Conservation (phyloP, 805 yeast species). For the Lachancea dasiensis region DNA sequence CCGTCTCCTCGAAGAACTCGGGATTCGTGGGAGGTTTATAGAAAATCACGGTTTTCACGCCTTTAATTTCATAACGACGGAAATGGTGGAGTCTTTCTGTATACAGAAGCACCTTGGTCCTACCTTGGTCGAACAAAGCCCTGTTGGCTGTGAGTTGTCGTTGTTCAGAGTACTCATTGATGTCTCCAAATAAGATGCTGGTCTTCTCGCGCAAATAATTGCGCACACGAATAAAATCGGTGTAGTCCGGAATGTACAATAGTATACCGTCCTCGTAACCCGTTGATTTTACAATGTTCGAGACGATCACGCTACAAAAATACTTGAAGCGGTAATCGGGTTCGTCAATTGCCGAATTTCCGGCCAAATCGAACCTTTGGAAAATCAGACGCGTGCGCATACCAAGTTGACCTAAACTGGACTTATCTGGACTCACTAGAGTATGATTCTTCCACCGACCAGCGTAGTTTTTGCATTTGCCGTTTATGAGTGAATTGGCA, state of each 20-base stretch:
- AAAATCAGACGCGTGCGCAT: constrained; percentile 62
- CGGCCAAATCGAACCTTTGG: constrained; percentile 55
- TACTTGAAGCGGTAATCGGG: constrained; percentile 79
- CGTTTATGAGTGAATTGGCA: constrained; percentile 55
- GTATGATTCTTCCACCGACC: constrained; percentile 58
- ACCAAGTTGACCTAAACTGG: constrained; percentile 61
- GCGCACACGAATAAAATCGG: constrained; percentile 76
- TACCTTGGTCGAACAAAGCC: constrained; percentile 57
- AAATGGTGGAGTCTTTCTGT: constrained; percentile 93
- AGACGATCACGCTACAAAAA: constrained; percentile 68
- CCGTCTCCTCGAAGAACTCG: constrained; percentile 69
- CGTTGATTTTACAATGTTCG: constrained; percentile 56
- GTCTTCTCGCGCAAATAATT: constrained; percentile 54
- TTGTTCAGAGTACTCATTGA: constrained; percentile 78
- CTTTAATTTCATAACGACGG: constrained; percentile 76
- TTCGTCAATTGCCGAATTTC: constrained; percentile 49
- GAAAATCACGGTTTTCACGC: constrained; percentile 76
- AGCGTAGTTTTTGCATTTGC: constrained; percentile 46
- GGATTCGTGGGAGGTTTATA: constrained; percentile 86
- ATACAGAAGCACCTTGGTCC: constrained; percentile 68
- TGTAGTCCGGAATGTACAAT: constrained; percentile 77
- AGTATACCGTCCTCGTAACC: constrained; percentile 69
- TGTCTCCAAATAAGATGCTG: constrained; percentile 56
- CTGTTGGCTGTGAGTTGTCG: constrained; percentile 68
- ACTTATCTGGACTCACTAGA: constrained; percentile 37